Evolutionary conservation across 2,329 filamentous ascomycete genomes (phyloP), one percentile per base, ranked within the genome.

Genomic region (Colletotrichum cuscutae): DNA sequence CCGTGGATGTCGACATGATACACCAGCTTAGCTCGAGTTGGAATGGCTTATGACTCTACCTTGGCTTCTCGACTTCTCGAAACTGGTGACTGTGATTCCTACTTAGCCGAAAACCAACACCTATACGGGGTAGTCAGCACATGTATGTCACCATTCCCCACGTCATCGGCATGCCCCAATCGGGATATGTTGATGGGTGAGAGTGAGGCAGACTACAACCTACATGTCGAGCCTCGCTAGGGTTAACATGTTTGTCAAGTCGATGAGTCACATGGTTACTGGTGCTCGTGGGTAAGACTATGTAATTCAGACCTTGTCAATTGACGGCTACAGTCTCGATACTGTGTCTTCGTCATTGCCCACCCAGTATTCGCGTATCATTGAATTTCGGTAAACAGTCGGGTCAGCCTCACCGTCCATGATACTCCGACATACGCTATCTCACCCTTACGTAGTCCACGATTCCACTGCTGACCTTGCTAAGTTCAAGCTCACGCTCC

Each of bases 1-100:
- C 57, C 67, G 68, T 46, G 61, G 62, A 71, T 66, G 66, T 63
- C 61, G 71, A 73, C 61, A 73, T 61, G 67, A 73, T 71, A 73
- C 66, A 73, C 67, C 71, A 71, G 35, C 71, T 56, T 73, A 73
- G 71, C 28, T 71, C 52, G 61, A 65, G 71, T 59, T 62, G 56
- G 49, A 71, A 73, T 73, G 67, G 60, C 56, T 73, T 73, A 71
- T 73, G 66, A 73, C 57, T 63, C 67, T 65, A 49, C 59, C 9
- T 61, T 57, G 66, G 24, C 70, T 46, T 22, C 22, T 52, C n/a
- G 26, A 22, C 70, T 46, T 22, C 22, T 52, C 15, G 22, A 22
- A 13, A 32, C 6, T 30, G 13, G 60, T 65, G 54, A 65, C 28
- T 26, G 56, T 73, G 26, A 65, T 56, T 35, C 49, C 53, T 26